Base-by-base conservation (phyloP, 179 eudicot genomes). In the Beta macrorhiza region DNA sequence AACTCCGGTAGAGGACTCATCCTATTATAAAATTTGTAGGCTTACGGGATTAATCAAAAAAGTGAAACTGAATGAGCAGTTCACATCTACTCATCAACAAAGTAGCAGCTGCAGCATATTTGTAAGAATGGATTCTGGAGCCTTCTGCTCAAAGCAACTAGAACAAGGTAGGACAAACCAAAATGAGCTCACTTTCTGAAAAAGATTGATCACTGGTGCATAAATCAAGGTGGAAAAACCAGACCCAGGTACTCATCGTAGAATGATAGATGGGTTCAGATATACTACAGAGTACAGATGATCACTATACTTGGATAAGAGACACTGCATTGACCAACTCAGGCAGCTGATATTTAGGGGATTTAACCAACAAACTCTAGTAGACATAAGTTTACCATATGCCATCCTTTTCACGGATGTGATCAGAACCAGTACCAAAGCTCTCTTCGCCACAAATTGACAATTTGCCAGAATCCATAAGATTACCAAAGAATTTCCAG, bases 391-490 rank as follows among this genome's bases (percentile, higher is more conserved):
- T 59, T 69, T 91, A 96, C 99, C 99, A 96, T 84, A 96, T 92
- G 73, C 99, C 99, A 90, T 96, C 98, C 89, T 96, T 96, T 85
- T 96, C 99, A 71, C 99, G 98, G 71, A 94, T 92, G 87, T 96
- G 99, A 85, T 94, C 98, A 74, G 99, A 96, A 75, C 99, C 99
- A 37, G 99, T 96, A 74, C 99, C 99, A 59, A 96, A 96, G 85
- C 99, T 96, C 89, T 94, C 99, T 90, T 96, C 99, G 19, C 99
- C 98, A 82, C 99, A 96, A 67, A 96, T 90, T 59, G 99, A 96
- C 86, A 96, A 82, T 51, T 89, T 90, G 58, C 92, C 98, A 83
- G 97, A 91, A 87, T 96, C 99, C 99, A 96, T 96, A 37, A 96
- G 93, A 84, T 96, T 96, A 58, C 99, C 99, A 82, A 96, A 96